These are phyloP conservation scores for Globisporangium acanthophoron DNA, from an alignment of 352 stramenopile genomes.

Conservation along the genomic window DNA sequence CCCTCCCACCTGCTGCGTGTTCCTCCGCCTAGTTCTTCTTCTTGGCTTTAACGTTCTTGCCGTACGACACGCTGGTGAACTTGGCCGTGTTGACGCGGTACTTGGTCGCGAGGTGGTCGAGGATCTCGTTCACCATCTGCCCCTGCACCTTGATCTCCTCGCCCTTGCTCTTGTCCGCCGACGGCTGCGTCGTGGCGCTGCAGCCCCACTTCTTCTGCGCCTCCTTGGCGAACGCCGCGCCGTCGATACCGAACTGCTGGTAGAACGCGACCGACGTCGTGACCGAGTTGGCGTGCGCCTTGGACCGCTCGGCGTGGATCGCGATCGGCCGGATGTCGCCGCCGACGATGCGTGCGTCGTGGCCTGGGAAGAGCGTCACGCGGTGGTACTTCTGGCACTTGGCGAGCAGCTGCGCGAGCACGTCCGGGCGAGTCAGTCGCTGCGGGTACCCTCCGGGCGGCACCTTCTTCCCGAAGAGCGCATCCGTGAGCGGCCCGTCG, in stretches of 20 bases:
- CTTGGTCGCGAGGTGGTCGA: slow-evolving; percentile 54
- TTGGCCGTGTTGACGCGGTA: slow-evolving; percentile 65
- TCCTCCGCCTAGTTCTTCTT: slow-evolving; percentile 39
- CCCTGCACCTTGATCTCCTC: slow-evolving; percentile 80
- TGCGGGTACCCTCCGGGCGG: slow-evolving; percentile 53
- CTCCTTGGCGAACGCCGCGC: slow-evolving; percentile 63
- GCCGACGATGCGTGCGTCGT: slow-evolving; percentile 55
- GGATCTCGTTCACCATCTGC: slow-evolving; percentile 74
- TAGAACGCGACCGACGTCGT: slow-evolving; percentile 71
- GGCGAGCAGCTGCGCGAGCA: slow-evolving; percentile 41
- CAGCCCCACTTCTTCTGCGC: slow-evolving; percentile 82
- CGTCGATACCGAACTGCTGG: slow-evolving; percentile 77
- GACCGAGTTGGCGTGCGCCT: slow-evolving; percentile 66
- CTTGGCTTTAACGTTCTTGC: slow-evolving; percentile 77
- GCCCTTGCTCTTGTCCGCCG: slow-evolving; percentile 53
- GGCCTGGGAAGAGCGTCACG: slow-evolving; percentile 62
- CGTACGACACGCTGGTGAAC: slow-evolving; percentile 62
- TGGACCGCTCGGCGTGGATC: slow-evolving; percentile 62
- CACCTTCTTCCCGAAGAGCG: slow-evolving; percentile 64
- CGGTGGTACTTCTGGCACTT: slow-evolving; percentile 69
- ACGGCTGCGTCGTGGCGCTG: slow-evolving; percentile 44
- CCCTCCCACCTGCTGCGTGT: background rate
- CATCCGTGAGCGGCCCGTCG: slow-evolving; percentile 61
- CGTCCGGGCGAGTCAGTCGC: slow-evolving; percentile 46
- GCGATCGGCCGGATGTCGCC: slow-evolving; percentile 53